These are phyloP conservation scores for Candida ovalis DNA, from an alignment of 805 yeast genomes.

Conservation along the genomic window DNA sequence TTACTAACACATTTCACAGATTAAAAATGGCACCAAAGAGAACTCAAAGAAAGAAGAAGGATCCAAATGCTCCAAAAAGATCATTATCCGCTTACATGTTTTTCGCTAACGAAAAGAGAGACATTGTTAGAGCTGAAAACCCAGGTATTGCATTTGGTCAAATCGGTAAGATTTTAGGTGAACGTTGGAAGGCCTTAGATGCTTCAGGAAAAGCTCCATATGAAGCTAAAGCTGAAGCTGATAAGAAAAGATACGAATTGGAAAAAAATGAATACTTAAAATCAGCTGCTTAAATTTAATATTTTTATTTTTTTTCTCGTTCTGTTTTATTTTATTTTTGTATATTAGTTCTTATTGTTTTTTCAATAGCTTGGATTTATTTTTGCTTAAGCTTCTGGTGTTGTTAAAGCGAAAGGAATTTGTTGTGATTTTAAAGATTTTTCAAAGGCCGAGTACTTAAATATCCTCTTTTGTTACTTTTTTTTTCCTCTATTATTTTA, in stretches of 20 bases:
- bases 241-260: conserved; percentile 95
- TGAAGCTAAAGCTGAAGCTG: conserved; percentile 89
- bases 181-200: conserved; percentile 88
- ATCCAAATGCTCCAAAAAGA: conserved; percentile 99
- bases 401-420: neutral
- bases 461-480: neutral
- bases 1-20: neutral
- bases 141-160: conserved; percentile 96
- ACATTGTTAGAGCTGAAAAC: conserved; percentile 90
- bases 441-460: neutral
- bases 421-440: neutral
- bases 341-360: conserved; percentile 18
- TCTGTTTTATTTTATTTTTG: conserved; percentile 14
- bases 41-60: conserved; percentile 41
- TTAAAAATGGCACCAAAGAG: conserved; percentile 30
- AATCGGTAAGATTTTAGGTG: conserved; percentile 93
- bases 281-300: conserved; percentile 16
- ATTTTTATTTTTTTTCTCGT: neutral
- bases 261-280: conserved; percentile 83
- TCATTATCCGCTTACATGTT: conserved; percentile 98
- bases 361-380: conserved; percentile 2
- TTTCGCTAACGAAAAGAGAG: conserved; percentile 97
- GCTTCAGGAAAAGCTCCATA: conserved; percentile 85
- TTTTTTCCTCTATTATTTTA: neutral
- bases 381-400: conserved; percentile 1